Conservation (phyloP, 2,329 filamentous ascomycete genomes). For the Colletotrichum sp. region DNA sequence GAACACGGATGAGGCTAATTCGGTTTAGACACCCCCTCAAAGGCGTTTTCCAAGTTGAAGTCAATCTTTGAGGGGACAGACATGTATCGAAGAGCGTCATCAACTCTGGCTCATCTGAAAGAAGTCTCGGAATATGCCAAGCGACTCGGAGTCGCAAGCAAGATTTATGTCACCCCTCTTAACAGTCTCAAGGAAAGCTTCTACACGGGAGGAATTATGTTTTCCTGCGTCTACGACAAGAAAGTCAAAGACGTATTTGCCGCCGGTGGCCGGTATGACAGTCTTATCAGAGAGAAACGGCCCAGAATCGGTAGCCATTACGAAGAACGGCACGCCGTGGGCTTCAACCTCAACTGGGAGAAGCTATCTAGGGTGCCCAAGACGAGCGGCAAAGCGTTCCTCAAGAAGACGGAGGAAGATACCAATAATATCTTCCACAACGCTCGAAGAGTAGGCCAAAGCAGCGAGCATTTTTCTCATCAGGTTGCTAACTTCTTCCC, state of each 20-base stretch:
- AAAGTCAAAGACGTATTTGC: conserved; percentile 88
- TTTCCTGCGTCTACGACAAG: conserved; percentile 88
- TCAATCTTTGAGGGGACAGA: conserved; percentile 66
- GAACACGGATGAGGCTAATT: neutral
- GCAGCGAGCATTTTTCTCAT: rapidly evolving
- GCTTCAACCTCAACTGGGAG: conserved; percentile 91
- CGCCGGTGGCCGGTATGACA: conserved; percentile 92
- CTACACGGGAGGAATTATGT: conserved; percentile 84
- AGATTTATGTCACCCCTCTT: conserved; percentile 84
- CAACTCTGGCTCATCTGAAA: conserved; percentile 80
- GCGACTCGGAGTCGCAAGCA: conserved; percentile 75
- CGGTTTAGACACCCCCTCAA: conserved; percentile 55
- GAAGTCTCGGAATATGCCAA: conserved; percentile 80
- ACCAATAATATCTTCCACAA: conserved; percentile 58
- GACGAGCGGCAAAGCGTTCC: conserved; percentile 58
- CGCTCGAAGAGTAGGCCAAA: neutral
- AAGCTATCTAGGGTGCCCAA: conserved; percentile 73
- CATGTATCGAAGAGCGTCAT: conserved; percentile 75
- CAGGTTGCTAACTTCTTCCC: neutral
- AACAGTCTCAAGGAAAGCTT: conserved; percentile 92
- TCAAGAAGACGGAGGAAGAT: conserved; percentile 76
- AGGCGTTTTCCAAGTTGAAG: conserved; percentile 65
- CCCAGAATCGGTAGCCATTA: conserved; percentile 69
- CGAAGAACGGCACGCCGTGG: conserved; percentile 81
- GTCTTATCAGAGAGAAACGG: conserved; percentile 82